Evolutionary conservation across 2,329 filamentous ascomycete species (phyloP).

Genomic region (Nannizzia gypsea): DNA sequence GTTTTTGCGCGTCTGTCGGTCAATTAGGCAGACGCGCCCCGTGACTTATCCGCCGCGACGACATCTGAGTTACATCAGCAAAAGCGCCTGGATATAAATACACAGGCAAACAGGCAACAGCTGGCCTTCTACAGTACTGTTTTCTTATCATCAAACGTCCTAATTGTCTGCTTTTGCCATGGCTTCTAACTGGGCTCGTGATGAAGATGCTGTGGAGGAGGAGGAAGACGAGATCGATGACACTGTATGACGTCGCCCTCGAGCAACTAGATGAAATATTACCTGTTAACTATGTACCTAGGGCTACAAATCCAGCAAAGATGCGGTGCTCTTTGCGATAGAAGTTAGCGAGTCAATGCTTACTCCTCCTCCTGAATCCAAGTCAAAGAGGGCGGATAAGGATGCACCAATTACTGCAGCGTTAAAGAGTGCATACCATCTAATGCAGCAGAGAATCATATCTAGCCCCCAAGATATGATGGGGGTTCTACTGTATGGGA

Average conservation of each 20-base stretch:
- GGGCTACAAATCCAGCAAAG: slow-evolving; percentile 85
- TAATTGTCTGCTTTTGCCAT: background rate
- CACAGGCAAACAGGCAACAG: background rate
- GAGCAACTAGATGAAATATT: background rate
- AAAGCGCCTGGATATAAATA: no score
- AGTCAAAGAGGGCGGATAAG: slow-evolving; percentile 62
- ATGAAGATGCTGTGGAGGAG: slow-evolving; percentile 28
- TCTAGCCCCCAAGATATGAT: slow-evolving; percentile 96
- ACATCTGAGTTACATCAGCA: no score
- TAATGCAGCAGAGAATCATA: slow-evolving; percentile 98
- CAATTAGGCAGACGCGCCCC: slow-evolving; percentile 4
- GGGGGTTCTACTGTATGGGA: slow-evolving; percentile 85
- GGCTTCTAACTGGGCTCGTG: slow-evolving; percentile 19
- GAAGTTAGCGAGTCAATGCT: slow-evolving; percentile 87
- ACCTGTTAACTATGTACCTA: slow-evolving; percentile 24
- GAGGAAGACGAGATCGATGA: slow-evolving; percentile 39
- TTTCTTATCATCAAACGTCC: background rate
- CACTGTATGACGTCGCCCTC: slow-evolving; percentile 21
- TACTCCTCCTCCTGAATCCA: slow-evolving; percentile 47
- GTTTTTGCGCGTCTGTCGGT: slow-evolving; percentile 5
- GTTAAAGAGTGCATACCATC: slow-evolving; percentile 81
- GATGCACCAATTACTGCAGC: slow-evolving; percentile 73
- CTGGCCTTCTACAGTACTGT: background rate
- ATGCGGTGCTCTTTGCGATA: slow-evolving; percentile 96
- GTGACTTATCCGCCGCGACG: background rate